Evolutionary conservation across 2,329 filamentous ascomycete species (phyloP).

Genomic region (Claviceps paspali): DNA sequence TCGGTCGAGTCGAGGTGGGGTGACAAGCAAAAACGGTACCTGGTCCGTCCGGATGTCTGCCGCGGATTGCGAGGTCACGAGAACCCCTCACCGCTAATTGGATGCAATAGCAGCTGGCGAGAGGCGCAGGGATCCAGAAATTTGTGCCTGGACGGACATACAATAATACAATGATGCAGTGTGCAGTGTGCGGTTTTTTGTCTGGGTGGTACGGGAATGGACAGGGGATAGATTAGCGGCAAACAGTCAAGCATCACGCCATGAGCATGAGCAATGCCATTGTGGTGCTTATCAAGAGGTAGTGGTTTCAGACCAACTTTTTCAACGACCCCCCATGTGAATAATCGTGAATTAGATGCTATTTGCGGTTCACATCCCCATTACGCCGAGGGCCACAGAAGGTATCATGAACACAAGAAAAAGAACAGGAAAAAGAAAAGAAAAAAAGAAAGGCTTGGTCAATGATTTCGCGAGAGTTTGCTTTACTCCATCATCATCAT

Average conservation of each 20-base stretch:
- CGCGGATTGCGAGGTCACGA: not conserved
- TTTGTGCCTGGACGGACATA: no score
- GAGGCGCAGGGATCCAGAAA: not conserved
- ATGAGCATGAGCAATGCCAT: no score
- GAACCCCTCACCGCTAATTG: slow-evolving; percentile 6
- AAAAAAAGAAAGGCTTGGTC: no score
- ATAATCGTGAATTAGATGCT: not conserved
- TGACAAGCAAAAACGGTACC: not conserved
- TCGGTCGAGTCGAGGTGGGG: not conserved
- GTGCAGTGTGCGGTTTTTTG: no score
- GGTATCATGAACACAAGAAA: slow-evolving; percentile 3
- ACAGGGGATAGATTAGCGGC: no score
- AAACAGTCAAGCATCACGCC: no score
- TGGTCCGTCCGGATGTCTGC: not conserved
- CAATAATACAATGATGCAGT: no score
- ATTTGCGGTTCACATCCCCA: not conserved
- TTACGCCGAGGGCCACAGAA: slow-evolving; percentile 2
- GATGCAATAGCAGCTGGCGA: not conserved
- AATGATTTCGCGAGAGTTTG: not conserved
- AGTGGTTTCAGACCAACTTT: not conserved
- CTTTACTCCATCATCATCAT: not conserved
- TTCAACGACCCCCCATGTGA: not conserved
- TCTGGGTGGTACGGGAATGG: no score
- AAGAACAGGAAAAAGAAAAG: no score
- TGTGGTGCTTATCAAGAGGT: no score